These are phyloP conservation scores for Boletus fagicola DNA, from an alignment of 768 basidiomycete species.

Conservation along the genomic window DNA sequence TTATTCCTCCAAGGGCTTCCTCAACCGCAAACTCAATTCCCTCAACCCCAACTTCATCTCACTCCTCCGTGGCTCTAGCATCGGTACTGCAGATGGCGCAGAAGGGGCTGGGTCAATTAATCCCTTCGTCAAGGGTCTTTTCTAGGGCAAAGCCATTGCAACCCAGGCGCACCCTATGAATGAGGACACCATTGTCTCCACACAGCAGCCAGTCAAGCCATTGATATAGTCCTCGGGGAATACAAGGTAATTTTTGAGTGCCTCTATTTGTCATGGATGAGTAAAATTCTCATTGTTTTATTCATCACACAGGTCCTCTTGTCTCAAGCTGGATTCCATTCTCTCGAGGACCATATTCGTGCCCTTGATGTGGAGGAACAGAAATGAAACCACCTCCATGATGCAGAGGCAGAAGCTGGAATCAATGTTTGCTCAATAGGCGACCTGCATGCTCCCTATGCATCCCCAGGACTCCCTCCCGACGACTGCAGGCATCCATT, in stretches of 20 bases:
- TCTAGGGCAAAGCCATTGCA: slow-evolving; percentile 84
- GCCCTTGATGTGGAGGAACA: too few species aligned
- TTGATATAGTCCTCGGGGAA: slow-evolving; percentile 82
- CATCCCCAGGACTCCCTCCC: slow-evolving; percentile 46
- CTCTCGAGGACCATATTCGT: slow-evolving; percentile 54
- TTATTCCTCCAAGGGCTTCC: slow-evolving; percentile 87
- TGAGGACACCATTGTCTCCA: slow-evolving; percentile 93
- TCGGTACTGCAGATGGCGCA: slow-evolving; percentile 39
- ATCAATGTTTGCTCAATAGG: slow-evolving; percentile 52
- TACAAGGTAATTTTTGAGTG: slow-evolving; percentile 61
- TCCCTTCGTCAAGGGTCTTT: slow-evolving; percentile 88
- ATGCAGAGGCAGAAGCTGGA: slow-evolving; percentile 70
- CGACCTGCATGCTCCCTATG: slow-evolving; percentile 81
- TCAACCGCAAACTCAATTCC: slow-evolving; percentile 84
- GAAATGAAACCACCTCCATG: slow-evolving; percentile 71
- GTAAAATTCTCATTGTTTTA: slow-evolving; percentile 6
- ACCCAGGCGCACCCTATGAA: slow-evolving; percentile 90
- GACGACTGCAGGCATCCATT: slow-evolving; percentile 52
- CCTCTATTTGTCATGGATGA: not conserved
- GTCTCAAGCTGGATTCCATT: slow-evolving; percentile 80
- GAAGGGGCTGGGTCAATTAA: slow-evolving; percentile 82
- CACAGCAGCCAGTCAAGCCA: slow-evolving; percentile 90
- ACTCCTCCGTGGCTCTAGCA: slow-evolving; percentile 65
- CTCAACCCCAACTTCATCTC: slow-evolving; percentile 93
- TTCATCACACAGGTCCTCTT: slow-evolving; percentile 69